These are phyloP conservation scores for Isatis lusitanica DNA, from an alignment of 441 rosid species.

Conservation along the genomic window DNA sequence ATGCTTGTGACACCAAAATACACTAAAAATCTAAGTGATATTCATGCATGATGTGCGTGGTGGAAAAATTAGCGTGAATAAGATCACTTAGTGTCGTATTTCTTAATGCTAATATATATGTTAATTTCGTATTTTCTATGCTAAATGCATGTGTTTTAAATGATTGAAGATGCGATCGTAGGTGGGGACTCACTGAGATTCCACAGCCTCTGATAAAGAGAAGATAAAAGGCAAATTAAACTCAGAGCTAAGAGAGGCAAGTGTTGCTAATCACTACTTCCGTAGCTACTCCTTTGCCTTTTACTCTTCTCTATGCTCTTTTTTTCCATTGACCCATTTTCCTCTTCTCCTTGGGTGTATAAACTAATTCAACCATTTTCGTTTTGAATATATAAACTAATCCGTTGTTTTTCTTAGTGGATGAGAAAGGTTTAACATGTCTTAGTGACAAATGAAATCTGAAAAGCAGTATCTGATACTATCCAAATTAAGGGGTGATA, in stretches of 20 bases:
- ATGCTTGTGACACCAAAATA: neutral
- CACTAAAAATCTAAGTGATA: neutral
- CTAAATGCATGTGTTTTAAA: constrained; percentile 28
- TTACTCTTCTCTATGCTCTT: constrained; percentile 34
- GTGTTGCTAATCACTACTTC: constrained; percentile 38
- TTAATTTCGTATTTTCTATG: neutral
- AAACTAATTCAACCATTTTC: constrained; percentile 27
- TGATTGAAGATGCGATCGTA: constrained; percentile 38
- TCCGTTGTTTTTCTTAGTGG: constrained; percentile 19
- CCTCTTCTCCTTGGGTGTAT: constrained; percentile 28
- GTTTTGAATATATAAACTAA: constrained; percentile 13
- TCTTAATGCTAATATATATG: neutral
- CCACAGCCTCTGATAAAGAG: constrained; percentile 21
- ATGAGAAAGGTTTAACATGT: constrained; percentile 6
- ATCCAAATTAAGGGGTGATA: constrained; percentile 8
- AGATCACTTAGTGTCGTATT: neutral
- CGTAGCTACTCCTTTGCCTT: constrained; percentile 17
- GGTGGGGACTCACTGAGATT: constrained; percentile 37
- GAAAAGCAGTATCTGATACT: constrained; percentile 11
- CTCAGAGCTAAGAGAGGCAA: constrained; percentile 34
- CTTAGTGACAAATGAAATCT: constrained; percentile 4
- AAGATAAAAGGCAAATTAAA: constrained; percentile 18
- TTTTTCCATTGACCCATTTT: constrained; percentile 31
- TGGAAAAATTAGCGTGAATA: neutral
- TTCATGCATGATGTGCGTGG: neutral